A percentile compares a stretch with the other conserved stretches of the same genome.
Conservation (phyloP, 2,329 filamentous ascomycete species). For the Grosmannia huntii region DNA sequence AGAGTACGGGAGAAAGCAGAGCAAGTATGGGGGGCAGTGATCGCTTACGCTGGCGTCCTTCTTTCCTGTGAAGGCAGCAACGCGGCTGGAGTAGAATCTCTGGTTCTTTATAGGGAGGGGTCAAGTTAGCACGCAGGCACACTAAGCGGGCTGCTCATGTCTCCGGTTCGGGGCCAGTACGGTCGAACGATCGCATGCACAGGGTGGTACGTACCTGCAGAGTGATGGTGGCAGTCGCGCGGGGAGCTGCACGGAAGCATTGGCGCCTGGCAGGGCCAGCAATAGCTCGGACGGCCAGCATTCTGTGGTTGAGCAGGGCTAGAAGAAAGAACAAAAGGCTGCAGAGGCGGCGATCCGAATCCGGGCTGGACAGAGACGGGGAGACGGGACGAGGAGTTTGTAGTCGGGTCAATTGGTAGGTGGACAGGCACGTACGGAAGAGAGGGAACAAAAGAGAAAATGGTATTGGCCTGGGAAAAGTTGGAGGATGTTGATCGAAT, state of each 20-base stretch:
- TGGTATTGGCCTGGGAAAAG: slow-evolving; percentile 5
- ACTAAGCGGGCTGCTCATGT: too few species aligned
- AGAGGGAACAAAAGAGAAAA: not conserved
- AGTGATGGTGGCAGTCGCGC: slow-evolving; percentile 34
- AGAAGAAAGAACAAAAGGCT: not conserved
- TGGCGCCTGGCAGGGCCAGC: slow-evolving; percentile 64
- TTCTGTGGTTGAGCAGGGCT: slow-evolving; percentile 30
- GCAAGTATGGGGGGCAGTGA: slow-evolving; percentile 1
- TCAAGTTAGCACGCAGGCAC: not conserved
- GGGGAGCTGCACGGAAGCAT: slow-evolving; percentile 58
- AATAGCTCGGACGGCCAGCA: slow-evolving; percentile 74
- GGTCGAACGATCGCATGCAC: not conserved
- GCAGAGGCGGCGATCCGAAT: not conserved
- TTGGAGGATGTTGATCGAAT: slow-evolving; percentile 5
- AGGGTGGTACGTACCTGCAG: slow-evolving; percentile 40
- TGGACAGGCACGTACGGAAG: not conserved
- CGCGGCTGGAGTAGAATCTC: slow-evolving; percentile 54
- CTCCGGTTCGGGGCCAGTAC: too few species aligned
- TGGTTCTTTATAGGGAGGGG: slow-evolving; percentile 26
- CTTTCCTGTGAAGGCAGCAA: slow-evolving; percentile 86
- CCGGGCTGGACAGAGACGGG: not conserved
- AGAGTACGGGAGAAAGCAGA: not conserved
- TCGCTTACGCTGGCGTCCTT: slow-evolving; percentile 73
- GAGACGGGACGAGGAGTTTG: not conserved
- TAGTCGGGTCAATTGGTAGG: not conserved